Evolutionary conservation across 305 asterid genomes (phyloP).

Genomic region (Solanum hybrid): DNA sequence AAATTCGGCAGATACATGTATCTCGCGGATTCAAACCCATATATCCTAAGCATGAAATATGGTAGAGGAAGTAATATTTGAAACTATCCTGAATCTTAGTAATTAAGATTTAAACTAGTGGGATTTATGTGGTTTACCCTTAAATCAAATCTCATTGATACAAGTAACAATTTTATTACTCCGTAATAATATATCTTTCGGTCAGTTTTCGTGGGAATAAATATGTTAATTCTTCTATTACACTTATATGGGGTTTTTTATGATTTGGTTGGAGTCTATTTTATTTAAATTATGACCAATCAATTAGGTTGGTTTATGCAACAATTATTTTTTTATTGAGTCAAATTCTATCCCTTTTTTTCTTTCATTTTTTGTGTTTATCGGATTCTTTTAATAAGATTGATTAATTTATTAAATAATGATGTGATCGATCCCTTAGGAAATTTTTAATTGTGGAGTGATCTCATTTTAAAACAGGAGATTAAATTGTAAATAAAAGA

Average conservation of each 20-base stretch:
- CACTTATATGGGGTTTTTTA: not conserved
- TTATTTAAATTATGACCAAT: not conserved
- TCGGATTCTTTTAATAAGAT: no score
- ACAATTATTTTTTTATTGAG: not conserved
- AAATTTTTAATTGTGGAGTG: not conserved
- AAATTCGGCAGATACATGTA: no score
- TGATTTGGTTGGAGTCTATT: not conserved
- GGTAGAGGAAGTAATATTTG: no score
- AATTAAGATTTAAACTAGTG: no score
- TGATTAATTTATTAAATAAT: no score
- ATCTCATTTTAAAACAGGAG: not conserved
- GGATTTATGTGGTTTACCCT: no score
- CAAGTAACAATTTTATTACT: not conserved
- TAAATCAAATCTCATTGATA: not conserved
- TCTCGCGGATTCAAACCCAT: no score
- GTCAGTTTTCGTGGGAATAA: not conserved
- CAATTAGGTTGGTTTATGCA: not conserved
- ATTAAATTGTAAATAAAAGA: no score
- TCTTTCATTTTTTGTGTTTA: not conserved
- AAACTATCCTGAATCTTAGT: no score
- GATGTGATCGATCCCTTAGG: not conserved
- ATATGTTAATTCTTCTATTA: not conserved
- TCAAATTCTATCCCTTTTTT: not conserved
- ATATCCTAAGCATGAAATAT: no score
- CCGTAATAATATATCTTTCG: not conserved